Base-by-base conservation (phyloP, 371 early-diverging fungal genomes). In the Actinomucor elegans region DNA sequence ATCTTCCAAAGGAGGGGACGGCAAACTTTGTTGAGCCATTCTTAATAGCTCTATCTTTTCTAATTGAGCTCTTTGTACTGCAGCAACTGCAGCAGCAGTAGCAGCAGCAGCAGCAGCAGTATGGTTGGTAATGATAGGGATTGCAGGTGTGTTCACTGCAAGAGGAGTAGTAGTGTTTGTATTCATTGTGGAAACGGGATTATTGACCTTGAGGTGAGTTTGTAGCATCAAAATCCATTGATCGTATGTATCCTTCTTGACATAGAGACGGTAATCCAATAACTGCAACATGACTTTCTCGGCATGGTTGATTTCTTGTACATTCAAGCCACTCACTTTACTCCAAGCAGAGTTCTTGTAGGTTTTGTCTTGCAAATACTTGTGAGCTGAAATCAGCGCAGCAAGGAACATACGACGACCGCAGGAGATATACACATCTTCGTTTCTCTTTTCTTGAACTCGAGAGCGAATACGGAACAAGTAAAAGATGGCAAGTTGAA, bases 361-460 rank as follows among this genome's bases (percentile, higher is more conserved):
- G 32, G 88, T 84, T 54, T 80, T 73, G 61, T 91, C 91, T 50
- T 81, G 81, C 34, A 87, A 74, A 54, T 83, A 91, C 57, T 91
- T 91, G 40, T 87, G 86, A 7, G 90, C 91, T 24, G 84, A 73
- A 38, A 90, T 85, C 14, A 90, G 54, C 1, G 88, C 84, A 8
- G 88, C 88, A 18, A 89, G 69, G 67, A 88, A 90, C 88, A 90
- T 88, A 29, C 90, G 81, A 18, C 89, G 71, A 4, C 89, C 88
- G 55, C 90, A 89, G 18, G 66, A 57, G 9, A 58, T 45, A 45
- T 66, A 69, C 11, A 44, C 62, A 53, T 64, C 61, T 4, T 66
- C 51, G 8, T 37, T 34, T 6, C 38, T 41, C 15, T 45, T 58
- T 48, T 61, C 52, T 36, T 61, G 61, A 9, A 72, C 62, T 15